These are phyloP conservation scores for Nevesoporus exiguus DNA, from an alignment of 768 basidiomycete species.

Conservation along the genomic window DNA sequence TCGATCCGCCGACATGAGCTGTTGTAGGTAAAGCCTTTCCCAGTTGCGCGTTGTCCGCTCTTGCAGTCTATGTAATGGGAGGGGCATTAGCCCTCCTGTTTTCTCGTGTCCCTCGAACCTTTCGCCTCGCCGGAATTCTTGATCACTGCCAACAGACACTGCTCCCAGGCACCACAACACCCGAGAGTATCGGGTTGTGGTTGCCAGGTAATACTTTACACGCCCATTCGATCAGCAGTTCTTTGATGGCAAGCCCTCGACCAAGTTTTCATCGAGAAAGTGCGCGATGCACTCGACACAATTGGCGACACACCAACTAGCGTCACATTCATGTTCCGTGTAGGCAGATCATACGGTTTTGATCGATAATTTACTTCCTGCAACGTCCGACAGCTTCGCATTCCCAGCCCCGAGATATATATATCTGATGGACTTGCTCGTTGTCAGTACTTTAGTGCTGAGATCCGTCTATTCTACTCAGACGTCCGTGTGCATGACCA, in stretches of 20 bases:
- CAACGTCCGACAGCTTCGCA: constrained; percentile 1
- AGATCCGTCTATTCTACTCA: not conserved
- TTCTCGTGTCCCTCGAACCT: not conserved
- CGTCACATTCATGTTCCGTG: not conserved
- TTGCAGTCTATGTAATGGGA: not conserved
- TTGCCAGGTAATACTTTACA: constrained; percentile 7
- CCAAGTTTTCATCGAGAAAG: not conserved
- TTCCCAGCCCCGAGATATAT: constrained; percentile 14
- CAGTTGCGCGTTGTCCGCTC: not conserved
- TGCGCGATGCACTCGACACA: not conserved
- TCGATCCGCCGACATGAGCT: not conserved
- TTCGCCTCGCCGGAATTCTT: not conserved
- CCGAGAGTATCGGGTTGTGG: not conserved
- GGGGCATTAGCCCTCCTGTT: not conserved
- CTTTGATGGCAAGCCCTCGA: not conserved
- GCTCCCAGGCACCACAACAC: not conserved
- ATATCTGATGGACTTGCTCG: too few relatives aligned
- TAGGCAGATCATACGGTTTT: not conserved
- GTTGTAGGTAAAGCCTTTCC: not conserved
- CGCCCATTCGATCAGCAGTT: not conserved
- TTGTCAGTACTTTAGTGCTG: not conserved
- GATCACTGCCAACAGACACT: not conserved
- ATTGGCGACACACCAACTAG: not conserved
- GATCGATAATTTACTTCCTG: constrained; percentile 3
- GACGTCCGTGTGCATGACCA: too few relatives aligned